Evolutionary conservation across 148 eudicot species (phyloP), one percentile per base, ranked within the genome.

Genomic region (Rhododendron vialii): DNA sequence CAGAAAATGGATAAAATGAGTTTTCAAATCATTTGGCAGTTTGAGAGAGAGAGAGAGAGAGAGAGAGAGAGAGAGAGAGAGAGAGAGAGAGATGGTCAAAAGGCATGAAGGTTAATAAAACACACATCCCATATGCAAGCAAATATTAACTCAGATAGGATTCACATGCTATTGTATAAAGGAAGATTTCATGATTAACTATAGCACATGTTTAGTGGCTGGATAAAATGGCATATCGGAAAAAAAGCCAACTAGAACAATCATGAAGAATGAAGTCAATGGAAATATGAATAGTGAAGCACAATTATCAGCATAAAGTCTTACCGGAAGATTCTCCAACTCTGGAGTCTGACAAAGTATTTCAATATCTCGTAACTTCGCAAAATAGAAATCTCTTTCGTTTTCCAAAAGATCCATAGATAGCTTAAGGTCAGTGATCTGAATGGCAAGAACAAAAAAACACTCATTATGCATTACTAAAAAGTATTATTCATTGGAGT

Each of bases 371-470:
- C 98, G 89, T 82, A 96, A 86, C 83, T 96, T 96, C 14, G 94
- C 91, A 82, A 95, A 96, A 90, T 96, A 96, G 87, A 94, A 96
- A 84, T 96, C 98, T 83, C 98, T 90, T 87, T 96, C 99, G 84
- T 93, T 96, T 81, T 92, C 99, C 92, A 95, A 89, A 36, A 85
- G 86, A 78, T 94, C 99, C 59, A 91, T 93, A 61, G 98, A 95
- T 69, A 95, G 90, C 94, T 92, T 94, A 73, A 96, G 92, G 61
- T 94, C 98, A n/a, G 93, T 89, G 69, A 91, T 80, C 98, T 96
- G 94, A 47, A 88, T 26, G 50, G 71, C 14, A 57, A 84, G 50
- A 30, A 45, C 73, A 85, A 18, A 50, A 59, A 33, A 79, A 83
- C 61, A 15, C 6, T 65, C 73, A 65, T 65, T n/a, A 65, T 11